These are phyloP conservation scores for Thymus mandschuricus DNA, from an alignment of 257 asterid genomes.

Conservation along the genomic window DNA sequence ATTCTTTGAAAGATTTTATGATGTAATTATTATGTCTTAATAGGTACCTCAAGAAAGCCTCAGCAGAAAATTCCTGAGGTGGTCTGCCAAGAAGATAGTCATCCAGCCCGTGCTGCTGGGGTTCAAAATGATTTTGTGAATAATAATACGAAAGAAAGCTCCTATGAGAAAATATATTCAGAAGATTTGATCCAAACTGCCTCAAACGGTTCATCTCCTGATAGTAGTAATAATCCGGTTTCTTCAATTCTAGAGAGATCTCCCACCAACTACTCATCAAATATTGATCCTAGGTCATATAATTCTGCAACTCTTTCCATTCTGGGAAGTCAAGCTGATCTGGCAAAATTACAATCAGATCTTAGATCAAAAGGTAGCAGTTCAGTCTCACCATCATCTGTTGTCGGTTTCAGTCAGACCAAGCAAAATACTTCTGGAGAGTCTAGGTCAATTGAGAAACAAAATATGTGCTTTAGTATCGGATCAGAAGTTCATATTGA, in stretches of 20 bases:
- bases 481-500: slow-evolving; percentile 24
- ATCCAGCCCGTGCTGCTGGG: slow-evolving; percentile 11
- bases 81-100: slow-evolving; percentile 33
- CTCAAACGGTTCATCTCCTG: slow-evolving; percentile 39
- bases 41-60: slow-evolving; percentile 43
- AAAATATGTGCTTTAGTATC: slow-evolving; percentile 23
- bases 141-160: slow-evolving; percentile 21
- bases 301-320: slow-evolving; percentile 29
- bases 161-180: slow-evolving; percentile 25
- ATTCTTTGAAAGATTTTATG: neutral
- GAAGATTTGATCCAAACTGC: slow-evolving; percentile 25
- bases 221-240: slow-evolving; percentile 23
- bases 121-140: slow-evolving; percentile 22
- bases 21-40: slow-evolving; percentile 10
- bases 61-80: slow-evolving; percentile 36
- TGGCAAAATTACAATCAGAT: slow-evolving; percentile 30
- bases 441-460: slow-evolving; percentile 28
- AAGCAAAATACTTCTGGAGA: slow-evolving; percentile 34
- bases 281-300: slow-evolving; percentile 23
- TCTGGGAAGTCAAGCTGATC: neutral
- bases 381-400: slow-evolving; percentile 33
- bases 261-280: slow-evolving; percentile 30
- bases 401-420: slow-evolving; percentile 20
- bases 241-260: slow-evolving; percentile 30
- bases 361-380: slow-evolving; percentile 20